Evolutionary conservation across 352 stramenopile genomes (phyloP), one percentile per base, ranked within the genome.

Genomic region (Pythium biforme): DNA sequence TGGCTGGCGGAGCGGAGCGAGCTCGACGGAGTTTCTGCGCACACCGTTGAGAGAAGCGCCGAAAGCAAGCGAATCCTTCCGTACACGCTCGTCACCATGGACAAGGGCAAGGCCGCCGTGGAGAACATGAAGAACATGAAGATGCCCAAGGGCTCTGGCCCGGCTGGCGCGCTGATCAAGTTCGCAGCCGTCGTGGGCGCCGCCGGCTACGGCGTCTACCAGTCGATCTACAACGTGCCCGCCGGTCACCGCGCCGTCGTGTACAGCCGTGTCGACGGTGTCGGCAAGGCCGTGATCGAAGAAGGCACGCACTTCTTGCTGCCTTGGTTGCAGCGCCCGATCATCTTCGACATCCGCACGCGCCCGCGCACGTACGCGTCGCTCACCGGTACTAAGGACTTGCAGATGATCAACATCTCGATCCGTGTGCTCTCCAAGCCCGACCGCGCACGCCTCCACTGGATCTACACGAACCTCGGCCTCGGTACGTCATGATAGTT

Each of bases 391-490:
- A 96, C 86, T 43, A 98, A 98, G 85, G 97, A 99, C 82, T 82
- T 99, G 68, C 97, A 99, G 83, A 99, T 99, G 96, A 98, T 99
- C 64, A 99, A 98, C 70, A 98, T 99, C 65, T 97, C 92, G 11
- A 95, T 99, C 70, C 96, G 97, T 95, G 97, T 99, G 53, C 88
- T 99, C 64, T 98, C 96, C 72, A 97, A 98, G 73, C 97, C 97
- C 7, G 83, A 98, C 81, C 86, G 88, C 20, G 73, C 75, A 49
- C 77, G 95, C 59, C 83, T 99, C 39, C 95, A 98, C 56, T 98
- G 92, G 88, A 98, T 99, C 69, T 99, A 99, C 82, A 95, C 90
- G 68, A 81, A 96, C 70, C 83, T 99, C 31, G 97, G 96, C 66
- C 79, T 88, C 37, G 89, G 89, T 96, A 67, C n/a, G 75, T 62